Base-by-base conservation (phyloP, 23 red algal genomes). In the Gracilariopsis chorda region DNA sequence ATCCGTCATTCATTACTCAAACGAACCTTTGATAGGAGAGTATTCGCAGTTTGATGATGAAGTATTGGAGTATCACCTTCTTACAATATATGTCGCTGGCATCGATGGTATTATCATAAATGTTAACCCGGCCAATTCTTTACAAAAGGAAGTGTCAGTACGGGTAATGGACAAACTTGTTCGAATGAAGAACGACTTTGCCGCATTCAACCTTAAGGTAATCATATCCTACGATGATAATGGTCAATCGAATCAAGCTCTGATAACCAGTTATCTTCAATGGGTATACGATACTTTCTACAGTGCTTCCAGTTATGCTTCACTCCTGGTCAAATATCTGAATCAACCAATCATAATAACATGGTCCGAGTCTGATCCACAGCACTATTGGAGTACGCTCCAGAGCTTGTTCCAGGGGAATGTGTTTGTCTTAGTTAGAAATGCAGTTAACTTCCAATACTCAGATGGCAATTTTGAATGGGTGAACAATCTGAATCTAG, bases 31-130 rank as follows among this genome's bases (percentile, higher is more conserved):
- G 8, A 87, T 87, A 41, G 82, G 82, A 57, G 82, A 87, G 46
- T 87, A 87, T 51, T 39, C 82, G 17, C 65, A 72, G 43, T 87
- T 87, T 32, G 59, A 87, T 21, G 52, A 40, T 70, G 41, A 87
- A 42, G 82, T 87, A 5, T 53, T 87, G 82, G 82, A 87, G 32
- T 87, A 87, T 74, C 82, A 87, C 49, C 72, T 87, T 51, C 48
- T 87, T 17, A 33, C 46, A 11, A 87, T 87, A 13, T 53, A 53
- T 56, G 82, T 63, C 9, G 34, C 82, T 29, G 82, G 60, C 29
- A 70, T 73, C 11, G 82, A 87, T 74, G 82, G 82, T 19, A 74
- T 87, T 23, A 58, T 87, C 16, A 58, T 87, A 25, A 87, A 87
- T 41, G 72, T 87, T 25, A 87, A 87, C 43, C 82, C 82, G 41